Base-by-base conservation (phyloP, 2,329 filamentous ascomycete species). In the Penicillium aurantiogriseum region DNA sequence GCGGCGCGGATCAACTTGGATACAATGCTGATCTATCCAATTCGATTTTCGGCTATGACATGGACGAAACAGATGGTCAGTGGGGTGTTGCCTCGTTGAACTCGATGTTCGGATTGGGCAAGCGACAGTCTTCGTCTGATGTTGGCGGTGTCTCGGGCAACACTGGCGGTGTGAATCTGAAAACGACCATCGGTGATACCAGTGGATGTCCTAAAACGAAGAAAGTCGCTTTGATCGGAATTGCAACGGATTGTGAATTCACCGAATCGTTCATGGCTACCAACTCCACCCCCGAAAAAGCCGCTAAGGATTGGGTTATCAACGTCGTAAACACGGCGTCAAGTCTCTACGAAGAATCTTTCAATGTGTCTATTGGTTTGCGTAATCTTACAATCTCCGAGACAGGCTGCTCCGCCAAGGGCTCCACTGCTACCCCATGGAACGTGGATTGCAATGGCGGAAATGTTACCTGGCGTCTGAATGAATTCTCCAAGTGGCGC, bases 231-330 rank as follows among this genome's bases (percentile, higher is more conserved):
- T 81, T 97, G 40, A 85, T 99, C 25, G 94, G 94, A 29, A 86
- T 97, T 38, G 94, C 92, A 9, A 94, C 92, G 0, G 94, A 99
- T 74, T 99, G 94, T 79, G 90, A 86, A 9, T 97, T 97, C 71
- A 91, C 88, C 39, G 80, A 79, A 2, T 81, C 81, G 4, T 95
- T 97, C 72, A 83, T 87, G 21, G 59, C 61, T 15, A 58, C 51
- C 38, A 67, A 65, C 40, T 59, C 59, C 4, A 66, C 64, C 60
- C 83, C 81, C 23, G 83, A 83, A 43, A 80, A 84, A 50, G 79
- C 84, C n/a, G 83, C 88, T 25, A 83, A 87, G 55, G 74, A 83
- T 60, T 94, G 94, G 71, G 83, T 99, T 61, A 92, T 99, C 66
- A 81, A 80, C 51, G 82, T 91, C 71, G 89, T 99, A 72, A 97